Evolutionary conservation across 139 green algal species (phyloP), one percentile per base, ranked within the genome.

Genomic region (Yamagishiella unicocca): DNA sequence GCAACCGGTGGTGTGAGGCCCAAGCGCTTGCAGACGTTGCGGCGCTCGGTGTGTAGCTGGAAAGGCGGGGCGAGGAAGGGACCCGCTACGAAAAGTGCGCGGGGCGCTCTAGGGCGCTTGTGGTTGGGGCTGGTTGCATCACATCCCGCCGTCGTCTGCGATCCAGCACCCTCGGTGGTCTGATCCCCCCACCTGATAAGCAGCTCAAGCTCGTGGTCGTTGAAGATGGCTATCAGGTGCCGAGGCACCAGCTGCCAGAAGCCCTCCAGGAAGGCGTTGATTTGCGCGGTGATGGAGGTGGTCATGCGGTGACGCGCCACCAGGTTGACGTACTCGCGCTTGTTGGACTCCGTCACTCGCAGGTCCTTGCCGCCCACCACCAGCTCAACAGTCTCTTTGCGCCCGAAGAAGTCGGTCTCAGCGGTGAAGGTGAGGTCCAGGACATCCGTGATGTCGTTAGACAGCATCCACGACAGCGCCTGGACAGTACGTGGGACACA

Each of bases 201-300:
- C 87, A 99, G 95, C 95, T 99, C 98, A 78, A 99, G 96, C 95
- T 99, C 98, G 80, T 96, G 94, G 91, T 99, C 96, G 88, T 97
- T 99, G 92, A 99, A 99, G 24, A 99, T 95, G 82, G 76, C 85
- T 62, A 98, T 94, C 84, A 96, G 92, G n/a, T 95, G 73, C 37
- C 92, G 90, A 37, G 97, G 95, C 54, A 99, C 95, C 25, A 99
- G 90, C 91, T 99, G 95, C 92, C 96, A 97, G 92, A 99, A 99
- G 71, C 98, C 98, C 87, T 94, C 80, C 45, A 98, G 87, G 88
- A 98, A 97, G 27, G 93, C 93, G 19, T 85, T 82, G 42, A 95
- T 96, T 87, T 96, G 91, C 45, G 85, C 80, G 37, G 90, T 90
- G 90, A 99, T 99, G 74, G 94, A 93, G 43, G 93, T 98, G 25